Base-by-base conservation (phyloP, 1,284 basidiomycete species). In the Trichosporon sp. region DNA sequence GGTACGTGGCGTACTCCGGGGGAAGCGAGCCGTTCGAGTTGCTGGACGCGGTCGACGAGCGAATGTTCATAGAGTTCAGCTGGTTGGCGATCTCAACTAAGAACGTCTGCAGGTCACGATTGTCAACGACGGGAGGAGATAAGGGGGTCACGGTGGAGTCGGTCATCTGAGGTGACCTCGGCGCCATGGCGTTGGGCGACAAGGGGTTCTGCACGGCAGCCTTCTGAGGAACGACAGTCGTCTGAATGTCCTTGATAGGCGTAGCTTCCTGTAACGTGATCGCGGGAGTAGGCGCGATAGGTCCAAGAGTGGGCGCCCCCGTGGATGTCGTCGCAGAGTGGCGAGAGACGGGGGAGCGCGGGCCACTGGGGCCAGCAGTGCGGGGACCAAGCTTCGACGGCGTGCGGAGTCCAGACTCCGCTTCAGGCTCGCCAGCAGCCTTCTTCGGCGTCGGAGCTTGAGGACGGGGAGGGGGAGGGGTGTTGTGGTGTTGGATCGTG, bases 21-120 rank as follows among this genome's bases (percentile, higher is more conserved):
- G 74, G 73, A 9, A 78, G 72, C 18, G 82, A 83, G 27, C 73
- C 73, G 38, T 76, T 81, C 18, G 83, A 84, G 44, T 78, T 79
- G 68, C 75, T 80, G 58, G 80, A 84, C 60, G 78, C 83, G 53
- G 79, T 82, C 38, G 80, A 85, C 58, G 80, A 82, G 38, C 82
- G 81, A 73, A 81, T 83, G 70, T 81, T 84, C 81, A 87, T 86
- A 18, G 84, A 85, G 75, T 86, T 86, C 64, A 88, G 83, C 75
- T 87, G 86, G 31, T 85, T 85, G 58, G 86, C 86, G 18, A 88
- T 85, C 73, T 88, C 86, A 75, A 86, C 83, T 80, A 87, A 86
- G 81, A 87, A 87, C 63, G 82, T 81, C 73, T 87, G 86, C 74
- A 87, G 83, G 42, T 85, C 84, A 6, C 81, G 81, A 70, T 87